A percentile compares a stretch with the other conserved stretches of the same genome.
phyloP scores from a whole-genome alignment of 768 basidiomycete species.

The Postia placenta region DNA sequence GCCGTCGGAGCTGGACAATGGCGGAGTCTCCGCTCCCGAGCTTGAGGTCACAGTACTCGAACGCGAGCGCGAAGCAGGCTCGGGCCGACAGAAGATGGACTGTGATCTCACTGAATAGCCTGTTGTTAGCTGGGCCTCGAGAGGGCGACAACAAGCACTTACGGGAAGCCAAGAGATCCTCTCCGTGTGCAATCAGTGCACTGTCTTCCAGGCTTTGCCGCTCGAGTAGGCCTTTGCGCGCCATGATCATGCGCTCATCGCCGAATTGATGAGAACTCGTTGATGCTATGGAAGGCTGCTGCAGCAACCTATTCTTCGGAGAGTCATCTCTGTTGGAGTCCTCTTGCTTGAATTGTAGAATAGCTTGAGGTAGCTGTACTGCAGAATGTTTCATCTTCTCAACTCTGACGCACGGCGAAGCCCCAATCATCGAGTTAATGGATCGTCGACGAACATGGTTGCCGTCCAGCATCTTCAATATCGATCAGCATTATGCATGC shows the following conservation, averaged over 20 bases:
- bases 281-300: conserved; percentile 63
- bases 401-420: conserved; percentile 61
- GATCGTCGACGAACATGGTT: conserved; percentile 68
- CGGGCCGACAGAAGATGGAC: conserved; percentile 60
- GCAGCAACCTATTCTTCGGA: conserved; percentile 43
- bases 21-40: conserved; percentile 67
- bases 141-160: conserved; percentile 20
- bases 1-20: conserved; percentile 61
- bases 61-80: conserved; percentile 43
- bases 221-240: conserved; percentile 54
- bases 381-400: conserved; percentile 56
- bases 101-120: conserved; percentile 27
- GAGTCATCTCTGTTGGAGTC: conserved; percentile 35
- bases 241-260: conserved; percentile 60
- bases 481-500: conserved; percentile 6
- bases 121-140: conserved; percentile 6
- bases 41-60: conserved; percentile 65
- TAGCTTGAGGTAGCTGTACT: conserved; percentile 26
- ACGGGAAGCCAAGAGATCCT: conserved; percentile 52
- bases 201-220: conserved; percentile 65
- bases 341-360: conserved; percentile 21
- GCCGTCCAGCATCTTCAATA: conserved; percentile 75
- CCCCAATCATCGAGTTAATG: conserved; percentile 57
- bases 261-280: conserved; percentile 60
- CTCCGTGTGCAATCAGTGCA: conserved; percentile 57